These are phyloP conservation scores for Batkoa obscura DNA, from an alignment of 371 early-diverging fungal species.

Conservation along the genomic window DNA sequence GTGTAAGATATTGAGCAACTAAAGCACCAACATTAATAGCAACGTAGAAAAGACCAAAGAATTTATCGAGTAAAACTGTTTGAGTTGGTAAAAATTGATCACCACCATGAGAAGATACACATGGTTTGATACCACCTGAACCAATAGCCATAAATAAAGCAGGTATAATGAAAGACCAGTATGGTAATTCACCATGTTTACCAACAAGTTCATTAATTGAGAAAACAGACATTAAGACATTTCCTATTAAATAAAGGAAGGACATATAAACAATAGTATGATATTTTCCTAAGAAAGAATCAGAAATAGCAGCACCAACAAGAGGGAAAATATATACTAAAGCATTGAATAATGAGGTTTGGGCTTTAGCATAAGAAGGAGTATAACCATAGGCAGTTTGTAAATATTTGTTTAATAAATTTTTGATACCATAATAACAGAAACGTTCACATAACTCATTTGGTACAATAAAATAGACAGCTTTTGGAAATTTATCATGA, in stretches of 20 bases:
- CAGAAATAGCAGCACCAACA: constrained; percentile 39
- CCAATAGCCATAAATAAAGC: constrained; percentile 11
- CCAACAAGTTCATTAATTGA: constrained; percentile 2
- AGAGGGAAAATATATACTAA: constrained; percentile 41
- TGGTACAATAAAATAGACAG: constrained; percentile 10
- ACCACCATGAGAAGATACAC: constrained; percentile 26
- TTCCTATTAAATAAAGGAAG: constrained; percentile 4
- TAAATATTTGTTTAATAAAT: constrained; percentile 10
- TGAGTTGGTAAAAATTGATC: constrained; percentile 18
- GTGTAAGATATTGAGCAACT: constrained; percentile 4
- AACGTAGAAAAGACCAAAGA: constrained; percentile 6
- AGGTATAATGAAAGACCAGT: background rate
- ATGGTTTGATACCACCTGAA: constrained; percentile 28
- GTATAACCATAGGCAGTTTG: constrained; percentile 10
- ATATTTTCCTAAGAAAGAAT: constrained; percentile 43
- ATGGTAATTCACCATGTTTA: background rate
- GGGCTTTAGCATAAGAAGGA: constrained; percentile 10
- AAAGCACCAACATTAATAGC: constrained; percentile 3
- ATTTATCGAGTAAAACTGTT: background rate
- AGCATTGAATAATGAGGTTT: constrained; percentile 25
- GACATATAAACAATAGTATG: constrained; percentile 27
- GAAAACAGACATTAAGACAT: background rate
- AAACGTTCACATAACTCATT: constrained; percentile 14
- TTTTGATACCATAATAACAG: constrained; percentile 10
- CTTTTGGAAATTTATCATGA: constrained; percentile 7